Evolutionary conservation across 2,329 filamentous ascomycete species (phyloP).

Genomic region (Lecanosticta acicola): DNA sequence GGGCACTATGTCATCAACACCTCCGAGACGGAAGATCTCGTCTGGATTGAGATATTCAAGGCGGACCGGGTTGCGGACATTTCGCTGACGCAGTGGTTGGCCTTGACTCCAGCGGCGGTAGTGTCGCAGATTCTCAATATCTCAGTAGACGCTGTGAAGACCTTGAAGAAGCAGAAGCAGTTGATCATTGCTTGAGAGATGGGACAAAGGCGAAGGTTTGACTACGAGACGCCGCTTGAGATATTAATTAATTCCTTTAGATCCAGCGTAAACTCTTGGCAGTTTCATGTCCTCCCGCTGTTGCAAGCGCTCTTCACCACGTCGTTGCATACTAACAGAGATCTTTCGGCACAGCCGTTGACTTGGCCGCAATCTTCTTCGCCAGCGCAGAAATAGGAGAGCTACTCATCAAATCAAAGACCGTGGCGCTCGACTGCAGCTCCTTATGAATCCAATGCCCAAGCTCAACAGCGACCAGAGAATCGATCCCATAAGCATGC

Average conservation of each 20-base stretch:
- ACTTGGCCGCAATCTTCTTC: background rate
- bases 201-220: too few species aligned
- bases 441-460: background rate
- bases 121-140: constrained; percentile 34
- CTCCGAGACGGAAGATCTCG: constrained; percentile 56
- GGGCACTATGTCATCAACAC: constrained; percentile 67
- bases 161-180: constrained; percentile 21
- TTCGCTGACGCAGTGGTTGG: constrained; percentile 63
- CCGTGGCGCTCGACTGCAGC: background rate
- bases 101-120: constrained; percentile 58
- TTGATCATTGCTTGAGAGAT: constrained; percentile 11
- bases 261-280: too few species aligned
- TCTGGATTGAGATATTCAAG: constrained; percentile 67
- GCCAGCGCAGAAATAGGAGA: background rate
- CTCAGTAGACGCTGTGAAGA: constrained; percentile 6
- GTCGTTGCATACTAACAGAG: background rate
- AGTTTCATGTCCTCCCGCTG: too few species aligned
- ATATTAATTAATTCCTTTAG: too few species aligned
- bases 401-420: background rate
- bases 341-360: background rate
- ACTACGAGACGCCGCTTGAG: too few species aligned
- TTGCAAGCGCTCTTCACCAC: too few species aligned
- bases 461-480: background rate
- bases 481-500: background rate
- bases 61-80: constrained; percentile 62